phyloP scores from a whole-genome alignment of 2,329 filamentous ascomycete species.

The Aplosporella prunicola region DNA sequence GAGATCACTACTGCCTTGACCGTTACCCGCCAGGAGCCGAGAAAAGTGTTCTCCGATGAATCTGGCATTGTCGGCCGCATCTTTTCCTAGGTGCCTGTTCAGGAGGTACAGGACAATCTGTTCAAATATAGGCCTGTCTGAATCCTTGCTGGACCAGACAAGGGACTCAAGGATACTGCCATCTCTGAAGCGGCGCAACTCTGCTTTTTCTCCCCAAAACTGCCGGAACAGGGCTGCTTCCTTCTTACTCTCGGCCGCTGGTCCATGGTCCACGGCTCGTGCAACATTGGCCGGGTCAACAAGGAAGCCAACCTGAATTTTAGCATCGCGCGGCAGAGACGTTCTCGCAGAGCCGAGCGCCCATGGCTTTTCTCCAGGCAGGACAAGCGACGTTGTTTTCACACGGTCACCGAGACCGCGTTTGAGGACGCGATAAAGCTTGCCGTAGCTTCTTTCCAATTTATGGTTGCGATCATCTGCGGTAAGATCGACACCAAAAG shows the following conservation, averaged over 20 bases:
- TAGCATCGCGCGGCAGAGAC: constrained; percentile 21
- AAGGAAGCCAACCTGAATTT: constrained; percentile 56
- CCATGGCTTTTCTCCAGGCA: constrained; percentile 27
- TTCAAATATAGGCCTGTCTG: constrained; percentile 57
- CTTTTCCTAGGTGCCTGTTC: constrained; percentile 55
- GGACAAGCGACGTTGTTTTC: constrained; percentile 46
- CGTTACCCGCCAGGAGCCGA: constrained; percentile 31
- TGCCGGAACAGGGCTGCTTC: constrained; percentile 72
- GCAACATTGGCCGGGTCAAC: constrained; percentile 64
- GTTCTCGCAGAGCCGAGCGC: constrained; percentile 21
- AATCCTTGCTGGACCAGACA: constrained; percentile 61
- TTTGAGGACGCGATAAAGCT: constrained; percentile 55
- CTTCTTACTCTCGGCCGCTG: constrained; percentile 73
- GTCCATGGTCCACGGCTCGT: constrained; percentile 79
- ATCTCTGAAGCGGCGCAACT: constrained; percentile 89
- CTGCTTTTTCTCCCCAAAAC: constrained; percentile 93
- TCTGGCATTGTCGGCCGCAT: constrained; percentile 39
- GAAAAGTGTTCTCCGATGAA: constrained; percentile 40
- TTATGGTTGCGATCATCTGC: constrained; percentile 20
- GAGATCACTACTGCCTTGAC: constrained; percentile 33
- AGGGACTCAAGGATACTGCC: constrained; percentile 89
- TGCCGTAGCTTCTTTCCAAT: constrained; percentile 37
- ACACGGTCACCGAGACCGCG: constrained; percentile 69
- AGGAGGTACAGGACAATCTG: constrained; percentile 71
- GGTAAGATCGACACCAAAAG: constrained; percentile 19